Conservation (phyloP, 1,139 yeast species). For the Zhuliangozyma blackwelliae region DNA sequence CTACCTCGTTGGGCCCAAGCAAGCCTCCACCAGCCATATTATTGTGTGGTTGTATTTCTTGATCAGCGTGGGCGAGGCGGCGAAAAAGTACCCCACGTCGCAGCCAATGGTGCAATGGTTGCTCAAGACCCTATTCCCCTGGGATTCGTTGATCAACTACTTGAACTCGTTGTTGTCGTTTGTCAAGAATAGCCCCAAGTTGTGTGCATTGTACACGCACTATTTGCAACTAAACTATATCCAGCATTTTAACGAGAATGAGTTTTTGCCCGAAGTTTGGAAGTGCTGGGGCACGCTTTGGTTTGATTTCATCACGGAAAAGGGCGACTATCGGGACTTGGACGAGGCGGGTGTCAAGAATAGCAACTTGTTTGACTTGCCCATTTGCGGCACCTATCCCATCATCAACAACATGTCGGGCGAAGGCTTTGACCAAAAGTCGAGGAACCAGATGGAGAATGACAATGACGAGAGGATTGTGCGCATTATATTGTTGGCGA, state of each 20-base stretch:
- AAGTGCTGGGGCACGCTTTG: slow-evolving; percentile 81
- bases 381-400: slow-evolving; percentile 57
- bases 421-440: slow-evolving; percentile 14
- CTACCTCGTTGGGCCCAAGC: slow-evolving; percentile 65
- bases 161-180: slow-evolving; percentile 48
- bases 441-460: slow-evolving; percentile 25
- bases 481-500: slow-evolving; percentile 48
- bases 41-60: slow-evolving; percentile 70
- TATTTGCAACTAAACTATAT: slow-evolving; percentile 32
- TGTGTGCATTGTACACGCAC: slow-evolving; percentile 23
- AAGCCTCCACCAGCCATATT: slow-evolving; percentile 65
- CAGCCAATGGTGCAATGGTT: slow-evolving; percentile 49
- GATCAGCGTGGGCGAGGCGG: slow-evolving; percentile 58
- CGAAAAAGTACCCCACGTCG: slow-evolving; percentile 43
- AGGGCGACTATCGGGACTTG: slow-evolving; percentile 49
- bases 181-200: slow-evolving; percentile 24
- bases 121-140: slow-evolving; percentile 56
- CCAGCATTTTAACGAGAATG: slow-evolving; percentile 48
- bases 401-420: slow-evolving; percentile 15
- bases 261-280: slow-evolving; percentile 72
- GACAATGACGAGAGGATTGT: slow-evolving; percentile 45
- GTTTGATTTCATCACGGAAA: slow-evolving; percentile 56
- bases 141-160: slow-evolving; percentile 61
- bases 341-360: slow-evolving; percentile 57
- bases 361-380: slow-evolving; percentile 56